These are phyloP conservation scores for Gossypium schwendimanii DNA, from an alignment of 441 rosid genomes.

Conservation along the genomic window DNA sequence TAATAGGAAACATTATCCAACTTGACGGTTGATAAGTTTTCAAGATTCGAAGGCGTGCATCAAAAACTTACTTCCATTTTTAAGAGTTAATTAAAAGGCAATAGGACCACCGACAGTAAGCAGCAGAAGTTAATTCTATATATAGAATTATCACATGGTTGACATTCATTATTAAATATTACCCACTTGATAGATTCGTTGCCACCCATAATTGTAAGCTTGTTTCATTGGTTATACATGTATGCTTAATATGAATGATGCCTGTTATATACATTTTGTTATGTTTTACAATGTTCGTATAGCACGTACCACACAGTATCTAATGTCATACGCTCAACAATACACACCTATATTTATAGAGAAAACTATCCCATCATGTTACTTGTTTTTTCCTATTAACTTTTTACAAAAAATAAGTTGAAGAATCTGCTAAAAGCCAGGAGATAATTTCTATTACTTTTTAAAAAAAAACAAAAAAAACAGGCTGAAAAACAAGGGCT, in stretches of 20 bases:
- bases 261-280: no score
- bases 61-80: background rate
- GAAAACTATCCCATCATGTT: no score
- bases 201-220: background rate
- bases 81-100: background rate
- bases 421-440: no score
- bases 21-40: background rate
- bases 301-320: no score
- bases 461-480: no score
- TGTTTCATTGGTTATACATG: background rate
- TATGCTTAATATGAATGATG: background rate
- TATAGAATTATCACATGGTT: background rate
- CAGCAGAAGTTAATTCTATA: background rate
- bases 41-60: background rate
- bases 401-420: no score
- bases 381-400: no score
- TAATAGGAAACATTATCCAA: background rate
- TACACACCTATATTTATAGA: no score
- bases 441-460: no score
- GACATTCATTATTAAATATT: background rate
- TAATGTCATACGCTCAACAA: no score
- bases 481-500: no score
- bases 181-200: background rate
- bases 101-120: slow-evolving; percentile 6
- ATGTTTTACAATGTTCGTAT: no score